These are phyloP conservation scores for Taiozyma sp. DNA, from an alignment of 1,139 yeast species.

Conservation along the genomic window DNA sequence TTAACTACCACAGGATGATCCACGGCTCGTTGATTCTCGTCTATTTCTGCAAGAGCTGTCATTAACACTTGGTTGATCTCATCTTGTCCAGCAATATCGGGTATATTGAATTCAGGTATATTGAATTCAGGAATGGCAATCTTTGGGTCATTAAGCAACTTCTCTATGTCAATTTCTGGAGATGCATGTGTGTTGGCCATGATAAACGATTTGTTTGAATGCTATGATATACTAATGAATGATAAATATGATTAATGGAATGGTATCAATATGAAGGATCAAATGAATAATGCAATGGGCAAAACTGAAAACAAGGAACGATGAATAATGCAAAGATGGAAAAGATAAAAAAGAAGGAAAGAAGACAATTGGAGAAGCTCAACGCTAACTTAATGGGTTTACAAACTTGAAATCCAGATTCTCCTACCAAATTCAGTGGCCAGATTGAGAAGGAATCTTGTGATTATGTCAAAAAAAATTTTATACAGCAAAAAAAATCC, in stretches of 20 bases:
- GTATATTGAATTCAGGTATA: slow-evolving; percentile 1
- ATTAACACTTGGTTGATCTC: slow-evolving; percentile 12
- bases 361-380: neutral
- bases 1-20: neutral
- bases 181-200: neutral
- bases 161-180: slow-evolving; percentile 13
- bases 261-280: neutral
- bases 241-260: neutral
- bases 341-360: neutral
- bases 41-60: slow-evolving; percentile 19
- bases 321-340: neutral
- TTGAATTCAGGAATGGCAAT: slow-evolving; percentile 2
- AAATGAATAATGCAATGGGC: neutral
- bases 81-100: slow-evolving; percentile 2
- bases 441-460: neutral
- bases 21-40: slow-evolving; percentile 8
- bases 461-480: neutral
- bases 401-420: neutral
- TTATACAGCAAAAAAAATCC: neutral
- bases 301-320: neutral
- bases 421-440: neutral
- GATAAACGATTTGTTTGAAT: neutral
- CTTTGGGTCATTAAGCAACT: slow-evolving; percentile 9
- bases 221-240: neutral
- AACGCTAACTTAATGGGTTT: neutral